Percentiles rank a stretch among this genome's conserved stretches.
Evolutionary conservation across 768 basidiomycete genomes (phyloP).

Genomic region (Exsudoporus frostii): DNA sequence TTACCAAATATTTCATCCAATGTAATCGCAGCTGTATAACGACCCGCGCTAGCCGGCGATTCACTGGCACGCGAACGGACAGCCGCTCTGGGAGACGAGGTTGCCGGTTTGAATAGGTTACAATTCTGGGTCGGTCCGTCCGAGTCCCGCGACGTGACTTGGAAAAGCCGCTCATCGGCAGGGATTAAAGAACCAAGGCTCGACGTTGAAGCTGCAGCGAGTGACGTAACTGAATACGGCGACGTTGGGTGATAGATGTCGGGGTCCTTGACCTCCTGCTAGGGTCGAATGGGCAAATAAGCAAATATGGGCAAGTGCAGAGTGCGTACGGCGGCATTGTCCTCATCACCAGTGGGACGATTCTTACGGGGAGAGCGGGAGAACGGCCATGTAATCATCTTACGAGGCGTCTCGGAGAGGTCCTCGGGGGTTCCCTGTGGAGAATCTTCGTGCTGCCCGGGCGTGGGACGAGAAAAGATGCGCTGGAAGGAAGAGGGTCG

Average conservation of each 20-base stretch:
- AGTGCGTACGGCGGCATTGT: constrained; percentile 12
- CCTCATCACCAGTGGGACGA: constrained; percentile 10
- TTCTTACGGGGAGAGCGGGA: constrained; percentile 23
- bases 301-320: background rate
- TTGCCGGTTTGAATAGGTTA: background rate
- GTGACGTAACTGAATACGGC: constrained; percentile 16
- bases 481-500: constrained; percentile 28
- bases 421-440: constrained; percentile 10
- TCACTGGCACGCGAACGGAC: background rate
- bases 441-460: constrained; percentile 3
- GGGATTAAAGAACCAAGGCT: constrained; percentile 31
- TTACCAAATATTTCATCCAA: constrained; percentile 9
- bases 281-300: constrained; percentile 4
- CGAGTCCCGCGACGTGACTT: constrained; percentile 8
- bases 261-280: constrained; percentile 8
- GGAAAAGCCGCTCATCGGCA: constrained; percentile 24
- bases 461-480: constrained; percentile 28
- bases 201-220: constrained; percentile 25
- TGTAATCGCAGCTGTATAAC: background rate
- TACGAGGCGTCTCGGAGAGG: constrained; percentile 21
- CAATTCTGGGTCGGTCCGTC: constrained; percentile 1
- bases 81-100: constrained; percentile 9
- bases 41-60: background rate
- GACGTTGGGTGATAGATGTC: background rate
- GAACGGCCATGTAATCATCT: constrained; percentile 30